Evolutionary conservation across 179 eudicot genomes (phyloP), one percentile per base, ranked within the genome.

Genomic region (Actinidia arguta): DNA sequence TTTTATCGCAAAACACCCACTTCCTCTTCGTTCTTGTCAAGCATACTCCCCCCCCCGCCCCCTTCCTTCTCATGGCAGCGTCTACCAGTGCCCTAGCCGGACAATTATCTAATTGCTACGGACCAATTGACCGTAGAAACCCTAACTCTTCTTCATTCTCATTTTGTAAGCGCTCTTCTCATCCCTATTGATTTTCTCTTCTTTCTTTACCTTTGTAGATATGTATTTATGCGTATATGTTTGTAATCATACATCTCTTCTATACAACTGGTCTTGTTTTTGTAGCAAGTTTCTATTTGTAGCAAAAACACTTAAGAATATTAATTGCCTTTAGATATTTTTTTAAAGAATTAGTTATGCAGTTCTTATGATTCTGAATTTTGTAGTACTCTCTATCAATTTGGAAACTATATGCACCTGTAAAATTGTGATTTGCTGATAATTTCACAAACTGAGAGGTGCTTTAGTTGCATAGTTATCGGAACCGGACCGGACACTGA

Each of bases 111-210:
- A 55, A 61, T 27, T 17, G 62, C 44, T 55, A 44, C 56, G 55
- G 39, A 22, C 48, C 18, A 59, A 46, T 44, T 52, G 62, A 80
- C 54, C 36, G 51, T 84, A 80, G 48, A 67, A 58, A 61, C 69
- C 71, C 78, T 80, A 59, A 27, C 27, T 73, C 87, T 78, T 80
- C 88, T 79, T 80, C 88, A 20, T 20, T 87, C 79, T 84, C 87
- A 22, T 83, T 83, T 62, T 73, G 92, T 86, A 87, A 83, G 88
- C 51, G 69, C 56, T 61, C 78, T 77, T 10, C 64, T 44, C 18
- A 18, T 46, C 73, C 24, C 11, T 25, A 9, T 50, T 85, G 24
- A 31, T 31, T 18, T 68, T 68, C 48, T 68, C 36, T 16, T 8
- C 62, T 39, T 17, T 48, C 10, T 8, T 78, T 22, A 27, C 31